phyloP scores from a whole-genome alignment of 257 asterid species.

The Solanum paucissectum region DNA sequence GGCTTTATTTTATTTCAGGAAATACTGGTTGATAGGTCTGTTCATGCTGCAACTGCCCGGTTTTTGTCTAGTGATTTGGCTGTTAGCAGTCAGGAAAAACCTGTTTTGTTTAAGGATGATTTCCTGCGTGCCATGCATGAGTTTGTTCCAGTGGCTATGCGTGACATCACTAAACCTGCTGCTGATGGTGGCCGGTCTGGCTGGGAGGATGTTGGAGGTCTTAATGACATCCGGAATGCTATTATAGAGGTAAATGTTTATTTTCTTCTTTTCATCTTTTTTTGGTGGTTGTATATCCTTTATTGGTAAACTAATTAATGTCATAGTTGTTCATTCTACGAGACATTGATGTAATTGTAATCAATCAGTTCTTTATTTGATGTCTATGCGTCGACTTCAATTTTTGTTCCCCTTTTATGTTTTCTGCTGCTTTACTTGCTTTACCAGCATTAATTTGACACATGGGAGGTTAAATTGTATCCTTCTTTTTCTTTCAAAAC shows the following conservation, averaged over 20 bases:
- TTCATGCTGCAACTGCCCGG: constrained; percentile 83
- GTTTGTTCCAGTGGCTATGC: constrained; percentile 96
- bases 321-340: background rate
- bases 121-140: constrained; percentile 72
- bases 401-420: background rate
- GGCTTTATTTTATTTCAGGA: constrained; percentile 30
- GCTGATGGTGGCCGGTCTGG: constrained; percentile 70
- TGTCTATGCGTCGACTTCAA: background rate
- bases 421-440: background rate
- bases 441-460: background rate
- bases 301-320: background rate
- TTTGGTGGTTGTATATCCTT: background rate
- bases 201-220: constrained; percentile 99
- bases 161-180: constrained; percentile 78
- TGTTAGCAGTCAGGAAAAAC: constrained; percentile 28
- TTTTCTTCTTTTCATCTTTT: background rate
- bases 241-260: constrained; percentile 55
- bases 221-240: constrained; percentile 61
- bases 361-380: background rate
- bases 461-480: background rate
- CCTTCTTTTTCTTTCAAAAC: background rate
- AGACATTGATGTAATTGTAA: background rate
- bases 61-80: constrained; percentile 39
- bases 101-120: constrained; percentile 56
- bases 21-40: constrained; percentile 86